Evolutionary conservation across 2,329 filamentous ascomycete species (phyloP).

Genomic region (Pestalotiopsis sp.): DNA sequence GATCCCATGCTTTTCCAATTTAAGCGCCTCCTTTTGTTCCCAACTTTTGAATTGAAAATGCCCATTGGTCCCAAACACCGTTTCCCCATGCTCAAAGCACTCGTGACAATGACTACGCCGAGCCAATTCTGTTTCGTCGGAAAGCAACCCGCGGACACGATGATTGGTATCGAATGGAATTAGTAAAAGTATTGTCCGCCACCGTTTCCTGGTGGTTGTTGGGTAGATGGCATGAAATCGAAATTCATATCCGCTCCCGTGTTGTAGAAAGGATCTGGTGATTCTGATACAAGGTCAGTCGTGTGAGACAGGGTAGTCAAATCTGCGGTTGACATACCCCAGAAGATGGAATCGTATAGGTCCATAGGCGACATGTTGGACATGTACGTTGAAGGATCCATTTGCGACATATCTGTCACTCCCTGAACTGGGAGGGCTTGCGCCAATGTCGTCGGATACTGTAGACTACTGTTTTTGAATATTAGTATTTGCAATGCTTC

Average conservation of each 20-base stretch:
- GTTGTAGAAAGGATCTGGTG: constrained; percentile 59
- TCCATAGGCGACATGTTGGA: constrained; percentile 71
- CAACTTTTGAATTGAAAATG: background rate
- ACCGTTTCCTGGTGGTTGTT: constrained; percentile 60
- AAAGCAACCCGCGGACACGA: background rate
- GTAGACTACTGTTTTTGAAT: constrained; percentile 20
- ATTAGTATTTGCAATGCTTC: background rate
- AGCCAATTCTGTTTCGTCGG: background rate
- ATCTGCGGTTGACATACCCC: constrained; percentile 48
- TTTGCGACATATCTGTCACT: constrained; percentile 47
- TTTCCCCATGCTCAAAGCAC: background rate
- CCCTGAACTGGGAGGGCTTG: constrained; percentile 29
- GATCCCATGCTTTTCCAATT: background rate
- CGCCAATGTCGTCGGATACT: constrained; percentile 36
- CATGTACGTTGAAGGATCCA: constrained; percentile 62
- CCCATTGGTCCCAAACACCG: background rate
- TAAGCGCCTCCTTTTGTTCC: background rate
- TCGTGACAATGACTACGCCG: background rate
- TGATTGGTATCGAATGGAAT: constrained; percentile 39
- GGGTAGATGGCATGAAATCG: constrained; percentile 54
- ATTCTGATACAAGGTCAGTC: constrained; percentile 44
- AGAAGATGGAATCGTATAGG: constrained; percentile 69
- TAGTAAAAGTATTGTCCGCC: constrained; percentile 54
- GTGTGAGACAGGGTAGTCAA: constrained; percentile 16
- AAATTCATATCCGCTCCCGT: constrained; percentile 61